A percentile compares a stretch with the other conserved stretches of the same genome.
These are phyloP conservation scores for Cladophialophora bantiana DNA, from an alignment of 2,329 filamentous ascomycete species.

Conservation along the genomic window DNA sequence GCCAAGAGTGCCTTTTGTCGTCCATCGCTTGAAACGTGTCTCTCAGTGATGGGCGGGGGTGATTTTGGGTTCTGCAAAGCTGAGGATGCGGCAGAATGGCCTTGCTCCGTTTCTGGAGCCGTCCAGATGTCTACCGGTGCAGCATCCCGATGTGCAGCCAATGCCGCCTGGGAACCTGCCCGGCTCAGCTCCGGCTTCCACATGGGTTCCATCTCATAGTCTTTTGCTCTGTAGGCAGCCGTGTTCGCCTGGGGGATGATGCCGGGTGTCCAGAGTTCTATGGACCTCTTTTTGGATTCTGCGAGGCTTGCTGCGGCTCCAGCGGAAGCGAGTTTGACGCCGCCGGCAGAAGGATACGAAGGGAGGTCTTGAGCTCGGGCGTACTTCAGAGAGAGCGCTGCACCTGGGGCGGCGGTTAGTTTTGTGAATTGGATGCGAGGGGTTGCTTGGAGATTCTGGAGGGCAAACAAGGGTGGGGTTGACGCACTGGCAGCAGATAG, in stretches of 20 bases:
- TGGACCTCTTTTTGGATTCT: conserved; percentile 71
- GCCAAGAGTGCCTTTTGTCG: conserved; percentile 73
- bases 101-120: conserved; percentile 57
- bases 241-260: conserved; percentile 66
- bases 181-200: conserved; percentile 70
- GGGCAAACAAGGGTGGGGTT: conserved; percentile 22
- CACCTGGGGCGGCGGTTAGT: conserved; percentile 53
- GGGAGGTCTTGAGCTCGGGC: conserved; percentile 76
- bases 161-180: conserved; percentile 75
- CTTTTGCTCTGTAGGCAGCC: conserved; percentile 65
- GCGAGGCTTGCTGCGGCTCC: conserved; percentile 77
- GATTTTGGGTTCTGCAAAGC: conserved; percentile 64
- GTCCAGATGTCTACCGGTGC: conserved; percentile 61
- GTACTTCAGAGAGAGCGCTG: conserved; percentile 71
- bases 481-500: conserved; percentile 64
- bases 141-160: conserved; percentile 67
- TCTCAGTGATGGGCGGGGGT: conserved; percentile 54
- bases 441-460: conserved; percentile 8
- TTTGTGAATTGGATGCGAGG: background rate
- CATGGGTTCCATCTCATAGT: conserved; percentile 66
- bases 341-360: conserved; percentile 72
- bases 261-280: conserved; percentile 71
- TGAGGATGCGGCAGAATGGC: conserved; percentile 73
- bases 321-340: conserved; percentile 65
- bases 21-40: conserved; percentile 58